phyloP scores from a whole-genome alignment of 1,284 basidiomycete species.

The Trichosporon coremiiforme region DNA sequence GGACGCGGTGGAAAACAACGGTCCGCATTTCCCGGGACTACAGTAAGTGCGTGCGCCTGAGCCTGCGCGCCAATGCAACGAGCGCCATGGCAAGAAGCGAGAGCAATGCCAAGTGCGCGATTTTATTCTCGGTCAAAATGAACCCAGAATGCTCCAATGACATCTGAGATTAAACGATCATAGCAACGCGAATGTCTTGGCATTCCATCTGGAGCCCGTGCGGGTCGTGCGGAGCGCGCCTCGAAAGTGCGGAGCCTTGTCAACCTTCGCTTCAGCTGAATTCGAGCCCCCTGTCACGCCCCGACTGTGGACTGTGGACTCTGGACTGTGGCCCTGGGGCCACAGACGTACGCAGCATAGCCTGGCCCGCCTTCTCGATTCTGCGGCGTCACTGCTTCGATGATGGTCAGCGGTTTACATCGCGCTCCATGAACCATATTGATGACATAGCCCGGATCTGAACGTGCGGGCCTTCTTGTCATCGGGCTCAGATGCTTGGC shows the following conservation, averaged over 20 bases:
- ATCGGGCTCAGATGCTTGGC: no score
- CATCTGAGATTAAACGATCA: background rate
- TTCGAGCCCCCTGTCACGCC: background rate
- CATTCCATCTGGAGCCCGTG: background rate
- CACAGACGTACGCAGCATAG: no score
- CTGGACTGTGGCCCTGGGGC: no score
- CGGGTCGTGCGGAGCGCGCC: no score
- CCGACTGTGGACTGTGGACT: background rate
- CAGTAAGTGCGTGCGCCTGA: no score
- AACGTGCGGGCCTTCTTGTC: no score
- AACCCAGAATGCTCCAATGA: background rate
- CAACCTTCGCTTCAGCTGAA: background rate
- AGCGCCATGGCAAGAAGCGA: background rate
- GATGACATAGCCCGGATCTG: no score
- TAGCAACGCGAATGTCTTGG: background rate
- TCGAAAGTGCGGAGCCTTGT: background rate
- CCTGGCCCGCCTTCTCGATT: no score
- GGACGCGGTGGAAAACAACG: no score
- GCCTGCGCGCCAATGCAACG: background rate
- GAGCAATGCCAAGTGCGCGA: background rate
- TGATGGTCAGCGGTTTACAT: no score
- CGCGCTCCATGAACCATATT: no score
- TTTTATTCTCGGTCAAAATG: constrained; percentile 1
- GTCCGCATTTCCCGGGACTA: background rate
- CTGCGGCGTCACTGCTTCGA: no score